A percentile compares a stretch with the other conserved stretches of the same genome.
phyloP scores from a whole-genome alignment of 2,329 filamentous ascomycete species.

The Tricladium varicosporioides region DNA sequence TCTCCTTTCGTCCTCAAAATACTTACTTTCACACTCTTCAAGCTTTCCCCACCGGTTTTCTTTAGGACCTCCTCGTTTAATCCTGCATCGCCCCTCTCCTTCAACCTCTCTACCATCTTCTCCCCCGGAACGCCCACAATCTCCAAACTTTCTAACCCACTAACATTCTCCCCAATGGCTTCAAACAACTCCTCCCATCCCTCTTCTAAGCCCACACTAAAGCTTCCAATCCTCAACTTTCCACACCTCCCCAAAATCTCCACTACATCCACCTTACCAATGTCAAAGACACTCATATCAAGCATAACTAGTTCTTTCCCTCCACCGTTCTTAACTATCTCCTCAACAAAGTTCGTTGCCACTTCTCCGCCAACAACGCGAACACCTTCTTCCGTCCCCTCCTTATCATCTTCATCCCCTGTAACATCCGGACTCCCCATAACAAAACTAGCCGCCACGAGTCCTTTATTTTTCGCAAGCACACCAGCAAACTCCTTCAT shows the following conservation, averaged over 20 bases:
- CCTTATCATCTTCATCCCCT: slow-evolving; percentile 26
- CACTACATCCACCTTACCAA: slow-evolving; percentile 35
- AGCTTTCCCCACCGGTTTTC: slow-evolving; percentile 8
- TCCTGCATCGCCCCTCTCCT: slow-evolving; percentile 12
- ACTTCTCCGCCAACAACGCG: slow-evolving; percentile 9
- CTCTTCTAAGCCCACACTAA: slow-evolving; percentile 37
- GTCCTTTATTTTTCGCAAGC: slow-evolving; percentile 9
- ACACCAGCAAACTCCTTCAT: slow-evolving; percentile 16
- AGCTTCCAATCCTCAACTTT: slow-evolving; percentile 38
- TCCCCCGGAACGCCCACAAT: slow-evolving; percentile 26
- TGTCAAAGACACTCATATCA: slow-evolving; percentile 42
- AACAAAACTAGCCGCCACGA: slow-evolving; percentile 20
- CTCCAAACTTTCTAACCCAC: slow-evolving; percentile 24
- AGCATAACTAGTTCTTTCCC: slow-evolving; percentile 19
- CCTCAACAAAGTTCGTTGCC: slow-evolving; percentile 15
- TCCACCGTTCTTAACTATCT: slow-evolving; percentile 23
- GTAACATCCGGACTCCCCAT: slow-evolving; percentile 20
- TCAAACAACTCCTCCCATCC: slow-evolving; percentile 22
- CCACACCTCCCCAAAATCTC: slow-evolving; percentile 37
- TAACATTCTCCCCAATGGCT: slow-evolving; percentile 10
- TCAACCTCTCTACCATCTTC: slow-evolving; percentile 22
- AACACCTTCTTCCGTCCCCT: slow-evolving; percentile 25
- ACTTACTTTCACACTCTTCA: slow-evolving; percentile 26
- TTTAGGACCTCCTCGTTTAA: slow-evolving; percentile 14
- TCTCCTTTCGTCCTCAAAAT: slow-evolving; percentile 24